Percentiles rank a stretch among this genome's conserved stretches.
These are phyloP conservation scores for Aureobasidium namibiae DNA, from an alignment of 2,329 filamentous ascomycete genomes.

Conservation along the genomic window DNA sequence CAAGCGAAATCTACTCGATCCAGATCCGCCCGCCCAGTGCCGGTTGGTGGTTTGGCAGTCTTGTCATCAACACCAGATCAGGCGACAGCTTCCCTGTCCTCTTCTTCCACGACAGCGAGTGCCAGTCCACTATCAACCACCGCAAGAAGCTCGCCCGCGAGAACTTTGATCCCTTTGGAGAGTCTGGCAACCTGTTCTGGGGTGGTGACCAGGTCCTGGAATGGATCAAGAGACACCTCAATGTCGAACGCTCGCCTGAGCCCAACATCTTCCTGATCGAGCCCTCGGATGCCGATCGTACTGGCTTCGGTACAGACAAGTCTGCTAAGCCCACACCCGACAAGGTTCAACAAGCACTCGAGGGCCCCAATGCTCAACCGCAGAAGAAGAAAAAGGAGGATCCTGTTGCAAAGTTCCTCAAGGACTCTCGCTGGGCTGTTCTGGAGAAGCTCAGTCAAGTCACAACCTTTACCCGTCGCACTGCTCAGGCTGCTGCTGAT, in stretches of 20 bases:
- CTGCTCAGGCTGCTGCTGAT: slow-evolving; percentile 84
- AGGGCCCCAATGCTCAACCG: slow-evolving; percentile 31
- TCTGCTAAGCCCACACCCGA: slow-evolving; percentile 42
- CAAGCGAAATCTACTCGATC: slow-evolving; percentile 84
- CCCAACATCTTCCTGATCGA: slow-evolving; percentile 88
- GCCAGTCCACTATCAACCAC: slow-evolving; percentile 88
- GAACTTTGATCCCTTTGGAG: slow-evolving; percentile 73
- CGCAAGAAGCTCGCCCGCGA: slow-evolving; percentile 79
- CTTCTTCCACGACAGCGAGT: slow-evolving; percentile 97
- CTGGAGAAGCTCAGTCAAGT: slow-evolving; percentile 96
- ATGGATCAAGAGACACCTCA: slow-evolving; percentile 80
- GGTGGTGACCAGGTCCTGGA: slow-evolving; percentile 90
- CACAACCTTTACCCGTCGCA: slow-evolving; percentile 86
- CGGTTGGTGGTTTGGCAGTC: slow-evolving; percentile 96
- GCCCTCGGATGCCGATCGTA: slow-evolving; percentile 73
- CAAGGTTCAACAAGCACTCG: slow-evolving; percentile 35
- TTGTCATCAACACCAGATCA: slow-evolving; percentile 83
- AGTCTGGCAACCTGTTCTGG: slow-evolving; percentile 86
- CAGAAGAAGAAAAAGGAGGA: slow-evolving; percentile 50
- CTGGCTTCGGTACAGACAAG: slow-evolving; percentile 58
- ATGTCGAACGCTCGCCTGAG: slow-evolving; percentile 75
- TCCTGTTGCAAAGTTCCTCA: slow-evolving; percentile 84
- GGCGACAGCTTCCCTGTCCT: slow-evolving; percentile 92
- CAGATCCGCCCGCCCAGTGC: slow-evolving; percentile 84
- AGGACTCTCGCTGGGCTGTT: slow-evolving; percentile 92